A percentile compares a stretch with the other conserved stretches of the same genome.
Conservation (phyloP, 768 basidiomycete genomes). For the Fomitopsis pulvina region DNA sequence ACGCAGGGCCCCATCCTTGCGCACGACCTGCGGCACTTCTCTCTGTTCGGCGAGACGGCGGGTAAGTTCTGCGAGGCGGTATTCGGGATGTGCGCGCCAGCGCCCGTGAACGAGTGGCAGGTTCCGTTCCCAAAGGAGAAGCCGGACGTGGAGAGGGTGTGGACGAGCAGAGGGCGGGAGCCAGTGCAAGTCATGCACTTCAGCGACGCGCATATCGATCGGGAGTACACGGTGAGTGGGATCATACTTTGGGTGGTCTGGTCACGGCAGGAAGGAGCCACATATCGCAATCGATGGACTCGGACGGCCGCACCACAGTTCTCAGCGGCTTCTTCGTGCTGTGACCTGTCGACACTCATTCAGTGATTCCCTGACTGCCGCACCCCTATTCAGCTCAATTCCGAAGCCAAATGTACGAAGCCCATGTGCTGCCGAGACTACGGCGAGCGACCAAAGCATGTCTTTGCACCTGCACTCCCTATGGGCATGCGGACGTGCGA, state of each 20-base stretch:
- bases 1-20: conserved; percentile 54
- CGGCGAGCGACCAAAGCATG: conserved; percentile 29
- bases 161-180: conserved; percentile 30
- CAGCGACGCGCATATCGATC: conserved; percentile 58
- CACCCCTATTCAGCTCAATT: conserved; percentile 43
- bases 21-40: conserved; percentile 45
- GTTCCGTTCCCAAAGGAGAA: conserved; percentile 40
- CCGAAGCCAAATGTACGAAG: conserved; percentile 54
- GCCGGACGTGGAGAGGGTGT: conserved; percentile 29
- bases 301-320: too few species aligned
- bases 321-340: too few species aligned
- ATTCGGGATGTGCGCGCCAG: conserved; percentile 47
- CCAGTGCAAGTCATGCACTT: conserved; percentile 56
- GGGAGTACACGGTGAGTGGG: conserved; percentile 40
- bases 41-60: conserved; percentile 38
- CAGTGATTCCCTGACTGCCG: too few species aligned
- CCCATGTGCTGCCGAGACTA: conserved; percentile 56
- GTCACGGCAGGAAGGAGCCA: not conserved
- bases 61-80: conserved; percentile 49
- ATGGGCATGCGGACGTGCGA: conserved; percentile 48
- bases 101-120: conserved; percentile 36
- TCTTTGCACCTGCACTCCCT: conserved; percentile 33
- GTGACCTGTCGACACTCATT: too few species aligned
- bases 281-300: too few species aligned
- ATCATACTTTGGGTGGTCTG: not conserved